Evolutionary conservation across 345 rosid species (phyloP).

Genomic region (Brassica napus): DNA sequence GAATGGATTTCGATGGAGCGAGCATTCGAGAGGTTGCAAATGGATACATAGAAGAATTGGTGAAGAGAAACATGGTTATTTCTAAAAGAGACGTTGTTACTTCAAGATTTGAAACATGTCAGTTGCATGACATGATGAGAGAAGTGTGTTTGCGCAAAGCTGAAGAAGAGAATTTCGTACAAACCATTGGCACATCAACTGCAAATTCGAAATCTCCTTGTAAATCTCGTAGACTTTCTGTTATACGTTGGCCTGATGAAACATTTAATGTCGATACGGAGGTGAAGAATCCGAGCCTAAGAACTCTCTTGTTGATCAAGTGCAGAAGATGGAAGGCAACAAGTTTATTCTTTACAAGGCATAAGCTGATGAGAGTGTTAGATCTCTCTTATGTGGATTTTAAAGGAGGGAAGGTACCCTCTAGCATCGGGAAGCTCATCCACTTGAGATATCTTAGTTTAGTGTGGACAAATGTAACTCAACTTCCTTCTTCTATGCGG

Average conservation of each 20-base stretch:
- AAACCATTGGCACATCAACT: neutral
- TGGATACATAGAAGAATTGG: conserved; percentile 33
- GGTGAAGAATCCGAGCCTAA: neutral
- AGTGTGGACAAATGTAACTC: neutral
- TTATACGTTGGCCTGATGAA: neutral
- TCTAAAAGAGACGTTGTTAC: neutral
- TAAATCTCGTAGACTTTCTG: neutral
- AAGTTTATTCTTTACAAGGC: too few relatives aligned
- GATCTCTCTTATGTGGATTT: too few relatives aligned
- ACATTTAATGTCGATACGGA: neutral
- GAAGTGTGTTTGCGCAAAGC: conserved; percentile 14
- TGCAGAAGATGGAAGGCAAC: neutral
- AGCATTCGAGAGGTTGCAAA: conserved; percentile 30
- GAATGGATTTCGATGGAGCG: conserved; percentile 14
- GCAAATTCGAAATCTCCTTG: neutral
- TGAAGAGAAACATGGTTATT: neutral
- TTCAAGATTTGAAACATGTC: neutral
- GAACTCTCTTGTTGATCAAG: too few relatives aligned
- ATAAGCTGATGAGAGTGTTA: too few relatives aligned
- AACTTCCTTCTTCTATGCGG: conserved; percentile 12
- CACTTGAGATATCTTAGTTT: neutral
- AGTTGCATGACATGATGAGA: neutral
- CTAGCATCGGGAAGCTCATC: too few relatives aligned
- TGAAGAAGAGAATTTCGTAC: conserved; percentile 23
- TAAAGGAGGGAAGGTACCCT: too few relatives aligned